Evolutionary conservation across 2,329 filamentous ascomycete species (phyloP), one percentile per base, ranked within the genome.

Genomic region (Diplodia sapinea): DNA sequence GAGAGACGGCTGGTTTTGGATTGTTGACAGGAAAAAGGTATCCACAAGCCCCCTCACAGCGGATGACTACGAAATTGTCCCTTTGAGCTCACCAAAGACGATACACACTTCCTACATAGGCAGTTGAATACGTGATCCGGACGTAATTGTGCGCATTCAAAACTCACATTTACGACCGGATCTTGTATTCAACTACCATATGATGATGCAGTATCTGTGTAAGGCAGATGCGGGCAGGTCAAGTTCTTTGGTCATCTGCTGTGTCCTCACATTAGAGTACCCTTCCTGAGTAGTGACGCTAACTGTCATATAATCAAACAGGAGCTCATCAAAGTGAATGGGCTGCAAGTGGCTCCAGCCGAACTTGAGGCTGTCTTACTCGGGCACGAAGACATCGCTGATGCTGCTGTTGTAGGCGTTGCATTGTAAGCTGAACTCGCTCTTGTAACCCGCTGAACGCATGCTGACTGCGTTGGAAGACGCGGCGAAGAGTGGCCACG

Each of bases 11-110:
- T 81, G 82, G 70, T 84, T 91, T 68, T 85, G 85, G 73, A 89
- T 93, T 64, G 88, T 94, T 40, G 91, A 94, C 77, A 86, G 91
- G 47, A 88, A 88, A 80, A 92, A 93, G 73, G 76, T 70, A 49
- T 5, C n/a, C 20, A 29, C 23, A 8, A 31, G 20, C n/a, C 15
- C 23, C 7, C 26, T 33, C 38, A 4, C 26, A 26, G 26, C 26
- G 26, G 26, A 26, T 26, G 26, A 26, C 26, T 26, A 26, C 0
- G 26, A 26, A 26, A 26, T 26, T 26, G 26, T 3, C 26, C 26
- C 26, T 26, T 4, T 26, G 26, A 4, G 26, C 26, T 26, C 26
- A 26, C 26, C 26, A 3, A 26, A 26, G 26, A 26, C 26, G 26
- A 26, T 26, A 26, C 26, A 26, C 26, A 26, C 26, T 4, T 4